phyloP scores from a whole-genome alignment of 495 filamentous ascomycete genomes.

The Parathielavia hyrcaniae region DNA sequence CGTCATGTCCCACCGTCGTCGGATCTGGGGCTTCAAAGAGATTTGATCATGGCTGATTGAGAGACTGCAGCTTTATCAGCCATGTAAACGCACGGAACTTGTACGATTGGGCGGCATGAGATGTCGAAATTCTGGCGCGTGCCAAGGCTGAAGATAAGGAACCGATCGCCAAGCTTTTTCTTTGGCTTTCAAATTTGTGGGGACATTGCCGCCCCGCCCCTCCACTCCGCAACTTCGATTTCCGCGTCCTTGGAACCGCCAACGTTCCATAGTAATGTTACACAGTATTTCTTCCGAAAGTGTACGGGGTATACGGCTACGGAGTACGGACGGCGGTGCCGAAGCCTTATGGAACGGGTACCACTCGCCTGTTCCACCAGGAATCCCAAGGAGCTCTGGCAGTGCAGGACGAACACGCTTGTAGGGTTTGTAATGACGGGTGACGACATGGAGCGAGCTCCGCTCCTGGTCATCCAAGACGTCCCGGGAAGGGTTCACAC shows the following conservation, averaged over 20 bases:
- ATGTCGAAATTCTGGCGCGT: not conserved
- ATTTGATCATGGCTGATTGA: not conserved
- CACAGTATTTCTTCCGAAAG: too few relatives aligned
- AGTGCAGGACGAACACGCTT: too few relatives aligned
- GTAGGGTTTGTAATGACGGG: not conserved
- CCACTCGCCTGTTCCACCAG: too few relatives aligned
- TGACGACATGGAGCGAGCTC: conserved; percentile 7
- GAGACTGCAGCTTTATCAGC: too few relatives aligned
- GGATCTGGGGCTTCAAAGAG: not conserved
- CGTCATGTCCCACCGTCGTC: not conserved
- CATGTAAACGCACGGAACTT: not conserved
- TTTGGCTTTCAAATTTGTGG: conserved; percentile 13
- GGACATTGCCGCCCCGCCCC: not conserved
- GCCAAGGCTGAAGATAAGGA: conserved; percentile 6
- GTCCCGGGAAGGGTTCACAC: not conserved
- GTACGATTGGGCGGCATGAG: not conserved
- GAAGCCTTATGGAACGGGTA: too few relatives aligned
- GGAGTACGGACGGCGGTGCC: too few relatives aligned
- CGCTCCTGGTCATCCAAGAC: not conserved
- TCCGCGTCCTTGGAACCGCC: not conserved
- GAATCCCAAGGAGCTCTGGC: too few relatives aligned
- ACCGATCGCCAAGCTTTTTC: conserved; percentile 15
- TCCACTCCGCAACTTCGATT: not conserved
- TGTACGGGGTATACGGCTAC: too few relatives aligned
- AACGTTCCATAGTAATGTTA: too few relatives aligned